phyloP scores from a whole-genome alignment of 345 rosid species.

The Odontarrhena argentea region DNA sequence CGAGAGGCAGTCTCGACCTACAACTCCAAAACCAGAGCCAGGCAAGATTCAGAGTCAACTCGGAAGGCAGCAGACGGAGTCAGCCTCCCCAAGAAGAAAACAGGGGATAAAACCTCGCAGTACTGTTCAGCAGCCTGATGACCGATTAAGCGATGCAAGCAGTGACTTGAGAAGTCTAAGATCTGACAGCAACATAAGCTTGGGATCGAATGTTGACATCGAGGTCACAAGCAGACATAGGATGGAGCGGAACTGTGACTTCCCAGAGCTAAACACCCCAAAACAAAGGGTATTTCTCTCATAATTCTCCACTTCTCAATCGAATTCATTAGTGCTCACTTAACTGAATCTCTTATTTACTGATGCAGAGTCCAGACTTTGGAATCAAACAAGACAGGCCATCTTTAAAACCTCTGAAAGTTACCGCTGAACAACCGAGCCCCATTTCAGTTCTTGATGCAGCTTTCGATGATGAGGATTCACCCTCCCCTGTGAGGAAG shows the following conservation, averaged over 20 bases:
- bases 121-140: conserved; percentile 44
- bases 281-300: conserved; percentile 47
- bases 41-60: conserved; percentile 48
- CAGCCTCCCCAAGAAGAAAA: conserved; percentile 50
- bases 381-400: conserved; percentile 44
- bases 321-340: conserved; percentile 17
- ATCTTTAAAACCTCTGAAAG: conserved; percentile 38
- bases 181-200: conserved; percentile 59
- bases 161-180: conserved; percentile 51
- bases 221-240: conserved; percentile 65
- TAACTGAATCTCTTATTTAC: conserved; percentile 31
- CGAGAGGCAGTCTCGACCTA: conserved; percentile 50
- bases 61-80: conserved; percentile 49
- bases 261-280: conserved; percentile 41
- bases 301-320: conserved; percentile 20
- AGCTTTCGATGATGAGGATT: conserved; percentile 68
- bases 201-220: conserved; percentile 51
- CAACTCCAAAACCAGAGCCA: conserved; percentile 47
- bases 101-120: conserved; percentile 42
- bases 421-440: conserved; percentile 79
- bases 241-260: conserved; percentile 42
- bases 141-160: conserved; percentile 50
- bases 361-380: conserved; percentile 52
- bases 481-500: conserved; percentile 81
- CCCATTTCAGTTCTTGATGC: conserved; percentile 92